phyloP scores from a whole-genome alignment of 2,329 filamentous ascomycete species.

The Bipolaris sorokiniana region DNA sequence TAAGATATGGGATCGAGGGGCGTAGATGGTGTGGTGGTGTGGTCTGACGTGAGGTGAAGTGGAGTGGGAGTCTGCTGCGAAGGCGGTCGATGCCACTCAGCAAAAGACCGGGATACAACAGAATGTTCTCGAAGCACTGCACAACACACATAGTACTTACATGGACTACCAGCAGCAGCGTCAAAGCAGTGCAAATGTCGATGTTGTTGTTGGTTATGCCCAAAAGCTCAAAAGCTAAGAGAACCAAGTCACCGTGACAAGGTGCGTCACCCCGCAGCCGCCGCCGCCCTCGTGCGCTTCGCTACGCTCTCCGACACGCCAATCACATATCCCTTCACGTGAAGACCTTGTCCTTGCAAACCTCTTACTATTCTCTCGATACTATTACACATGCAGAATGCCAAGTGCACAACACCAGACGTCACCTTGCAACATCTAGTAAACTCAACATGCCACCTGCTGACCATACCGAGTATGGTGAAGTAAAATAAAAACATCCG shows the following conservation, averaged over 20 bases:
- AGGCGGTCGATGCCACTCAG: not conserved
- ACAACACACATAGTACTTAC: not conserved
- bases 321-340: not conserved
- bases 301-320: not conserved
- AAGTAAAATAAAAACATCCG: not conserved
- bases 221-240: not conserved
- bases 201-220: not conserved
- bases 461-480: not conserved
- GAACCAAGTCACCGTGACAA: conserved; percentile 11
- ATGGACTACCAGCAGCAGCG: not conserved
- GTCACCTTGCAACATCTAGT: not conserved
- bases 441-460: conserved; percentile 3
- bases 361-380: too few species aligned
- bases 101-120: not conserved
- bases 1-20: not conserved
- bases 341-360: not conserved
- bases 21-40: not conserved
- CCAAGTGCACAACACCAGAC: not conserved
- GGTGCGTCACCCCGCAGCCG: conserved; percentile 19
- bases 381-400: conserved; percentile 3
- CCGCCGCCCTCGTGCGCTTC: conserved; percentile 2
- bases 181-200: not conserved
- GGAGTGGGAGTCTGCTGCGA: not conserved
- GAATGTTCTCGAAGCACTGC: conserved; percentile 27
- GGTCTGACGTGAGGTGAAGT: not conserved